Base-by-base conservation (phyloP, 345 rosid genomes). In the Trapa incisa region DNA sequence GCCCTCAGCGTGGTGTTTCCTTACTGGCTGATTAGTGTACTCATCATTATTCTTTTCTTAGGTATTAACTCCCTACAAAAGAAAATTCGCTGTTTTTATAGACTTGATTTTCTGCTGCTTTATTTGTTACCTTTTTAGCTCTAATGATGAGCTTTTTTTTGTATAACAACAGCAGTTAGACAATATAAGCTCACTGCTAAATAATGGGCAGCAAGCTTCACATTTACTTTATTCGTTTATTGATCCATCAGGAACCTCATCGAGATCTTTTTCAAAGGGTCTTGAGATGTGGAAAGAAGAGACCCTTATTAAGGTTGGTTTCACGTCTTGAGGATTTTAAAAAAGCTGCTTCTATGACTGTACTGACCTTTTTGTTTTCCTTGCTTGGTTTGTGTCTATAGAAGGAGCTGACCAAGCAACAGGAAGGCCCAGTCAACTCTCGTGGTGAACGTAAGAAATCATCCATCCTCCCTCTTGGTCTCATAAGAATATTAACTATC, bases 201-300 rank as follows among this genome's bases (percentile, higher is more conserved):
- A 35, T 16, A 33, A 11, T 35, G 33, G 4, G 63, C 8, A 33
- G 37, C 14, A 68, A 62, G 39, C 41, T 35, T 37, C 5, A 8
- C 29, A 57, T n/a, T 1, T 61, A 15, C 12, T 6, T 58, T 63
- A 29, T 7, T 32, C 67, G 42, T 38, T 68, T 7, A 45, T 14
- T 69, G 57, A 35, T 58, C 63, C 32, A 58, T 36, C 65, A 87
- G 94, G 94, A 14, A 87, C 97, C 64, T 92, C 98, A 43, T 79
- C 89, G 4, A 92, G 98, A 76, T 92, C 98, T 42, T 84, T 83
- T 77, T 87, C 74, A 43, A 93, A 75, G 73, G 98, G 81, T 3
- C 63, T 85, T 69, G 81, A 79, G 61, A 93, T 93, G 97, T 93
- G 98, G 98, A 90, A 90, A 69, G 92, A 83, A 39, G 97, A 93